Base-by-base conservation (phyloP, 441 rosid species). In the Macaranga tanarius region DNA sequence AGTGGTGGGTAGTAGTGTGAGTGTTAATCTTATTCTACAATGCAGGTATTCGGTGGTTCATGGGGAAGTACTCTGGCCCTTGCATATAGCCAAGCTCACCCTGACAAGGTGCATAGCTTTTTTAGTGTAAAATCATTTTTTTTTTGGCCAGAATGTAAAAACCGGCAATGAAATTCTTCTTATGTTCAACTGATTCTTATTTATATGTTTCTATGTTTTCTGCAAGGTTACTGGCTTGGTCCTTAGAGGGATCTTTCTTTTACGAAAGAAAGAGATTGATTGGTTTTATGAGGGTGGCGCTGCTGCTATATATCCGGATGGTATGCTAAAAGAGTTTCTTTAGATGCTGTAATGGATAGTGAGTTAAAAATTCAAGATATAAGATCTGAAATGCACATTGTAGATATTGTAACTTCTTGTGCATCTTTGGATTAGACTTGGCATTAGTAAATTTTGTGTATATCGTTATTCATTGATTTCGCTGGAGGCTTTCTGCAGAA, bases 281-380 rank as follows among this genome's bases (percentile, higher is more conserved):
- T 94, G 99, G 99, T 94, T 94, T 86, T 94, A 94, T 22, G 91
- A 90, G 71, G 97, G 99, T 72, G 97, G 92, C 80, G 99, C 97
- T 76, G 92, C 97, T 79, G 93, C 97, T 77, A 89, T 94, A 75
- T 92, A 50, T 76, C 99, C 99, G 70, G 97, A 94, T 76, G 99
- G 99, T 94, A 89, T 65, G 85, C 22, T 74, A 38, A 60, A 42
- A 62, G 8, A 15, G 23, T 7, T 67, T 78, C 54, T 65, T 72
- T 59, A 22, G 26, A 58, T 70, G 38, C n/a, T 42, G 22, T 65
- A 58, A 23, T 71, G 17, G 70, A 64, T 77, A 59, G 25, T 54
- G 16, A 22, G 52, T 63, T 23, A 28, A 28, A 28, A 28, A 26
- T 60, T 12, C 45, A 64, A 26, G 65, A 20, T 7, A 22, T 7